Evolutionary conservation across 202 grass and related monocot genomes (phyloP).

Genomic region (Elaeis oleifera): DNA sequence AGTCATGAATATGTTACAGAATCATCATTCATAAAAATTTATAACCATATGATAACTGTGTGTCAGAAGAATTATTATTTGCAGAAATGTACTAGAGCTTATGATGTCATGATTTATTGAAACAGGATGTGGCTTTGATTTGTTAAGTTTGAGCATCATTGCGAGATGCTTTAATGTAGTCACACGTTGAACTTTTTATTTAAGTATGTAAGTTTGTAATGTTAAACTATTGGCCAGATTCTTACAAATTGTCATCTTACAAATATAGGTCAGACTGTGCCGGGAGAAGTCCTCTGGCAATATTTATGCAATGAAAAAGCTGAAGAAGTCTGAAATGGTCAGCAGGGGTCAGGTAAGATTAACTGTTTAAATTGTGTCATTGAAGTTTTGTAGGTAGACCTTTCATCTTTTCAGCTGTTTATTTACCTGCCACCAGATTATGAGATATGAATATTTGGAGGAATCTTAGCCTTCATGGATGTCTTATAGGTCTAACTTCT

Average conservation of each 20-base stretch:
- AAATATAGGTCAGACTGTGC: slow-evolving; percentile 71
- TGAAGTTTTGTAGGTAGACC: neutral
- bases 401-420: slow-evolving; percentile 5
- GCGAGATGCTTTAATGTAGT: neutral
- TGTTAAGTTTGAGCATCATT: neutral
- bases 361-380: too few species aligned
- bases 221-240: slow-evolving; percentile 3
- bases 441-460: too few species aligned
- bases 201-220: slow-evolving; percentile 1
- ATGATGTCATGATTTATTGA: too few species aligned
- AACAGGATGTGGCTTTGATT: too few species aligned
- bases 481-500: too few species aligned
- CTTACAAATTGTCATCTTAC: slow-evolving; percentile 19
- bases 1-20: too few species aligned
- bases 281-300: slow-evolving; percentile 79
- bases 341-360: slow-evolving; percentile 85
- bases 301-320: slow-evolving; percentile 99
- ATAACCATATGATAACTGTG: too few species aligned
- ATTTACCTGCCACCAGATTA: too few species aligned
- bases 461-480: too few species aligned
- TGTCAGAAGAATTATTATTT: too few species aligned
- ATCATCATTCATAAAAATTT: too few species aligned
- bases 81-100: too few species aligned
- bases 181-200: neutral
- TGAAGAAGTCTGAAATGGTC: slow-evolving; percentile 99